Evolutionary conservation across 768 basidiomycete species (phyloP).

Genomic region (Tricholoma bakamatsutake): DNA sequence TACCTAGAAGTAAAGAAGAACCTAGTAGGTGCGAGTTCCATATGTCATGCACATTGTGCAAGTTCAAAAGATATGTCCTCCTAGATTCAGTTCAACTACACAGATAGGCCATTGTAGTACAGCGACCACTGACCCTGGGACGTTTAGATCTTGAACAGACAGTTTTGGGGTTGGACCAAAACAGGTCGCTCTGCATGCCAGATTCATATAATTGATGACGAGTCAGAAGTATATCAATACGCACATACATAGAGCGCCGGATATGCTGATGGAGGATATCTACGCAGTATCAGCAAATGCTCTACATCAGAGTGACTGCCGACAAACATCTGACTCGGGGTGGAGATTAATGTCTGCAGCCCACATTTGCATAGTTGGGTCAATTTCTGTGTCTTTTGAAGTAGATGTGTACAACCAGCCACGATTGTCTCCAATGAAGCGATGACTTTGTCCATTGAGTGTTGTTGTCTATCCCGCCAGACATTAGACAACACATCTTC

Average conservation of each 20-base stretch:
- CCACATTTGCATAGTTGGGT: conserved; percentile 25
- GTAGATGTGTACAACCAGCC: conserved; percentile 45
- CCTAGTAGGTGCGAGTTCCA: conserved; percentile 49
- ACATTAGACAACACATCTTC: neutral
- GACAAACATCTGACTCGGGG: conserved; percentile 29
- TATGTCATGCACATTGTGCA: conserved; percentile 45
- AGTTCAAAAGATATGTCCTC: conserved; percentile 30
- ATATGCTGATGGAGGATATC: conserved; percentile 48
- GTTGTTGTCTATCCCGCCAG: conserved; percentile 24
- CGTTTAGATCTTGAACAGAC: conserved; percentile 38
- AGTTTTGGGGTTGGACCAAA: conserved; percentile 49
- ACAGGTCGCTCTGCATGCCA: conserved; percentile 45
- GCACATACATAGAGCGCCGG: conserved; percentile 44
- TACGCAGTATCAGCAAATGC: conserved; percentile 13
- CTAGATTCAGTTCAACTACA: conserved; percentile 17
- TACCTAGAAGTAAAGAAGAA: conserved; percentile 49
- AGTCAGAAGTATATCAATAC: conserved; percentile 15
- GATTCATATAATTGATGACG: conserved; percentile 3
- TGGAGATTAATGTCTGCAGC: conserved; percentile 37
- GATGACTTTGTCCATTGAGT: conserved; percentile 25
- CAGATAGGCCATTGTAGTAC: neutral
- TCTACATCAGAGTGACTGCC: neutral
- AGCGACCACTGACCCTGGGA: conserved; percentile 31
- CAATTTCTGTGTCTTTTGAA: conserved; percentile 9
- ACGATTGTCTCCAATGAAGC: conserved; percentile 44